Conservation (phyloP, 768 basidiomycete species). For the Tremella fuciformis region DNA sequence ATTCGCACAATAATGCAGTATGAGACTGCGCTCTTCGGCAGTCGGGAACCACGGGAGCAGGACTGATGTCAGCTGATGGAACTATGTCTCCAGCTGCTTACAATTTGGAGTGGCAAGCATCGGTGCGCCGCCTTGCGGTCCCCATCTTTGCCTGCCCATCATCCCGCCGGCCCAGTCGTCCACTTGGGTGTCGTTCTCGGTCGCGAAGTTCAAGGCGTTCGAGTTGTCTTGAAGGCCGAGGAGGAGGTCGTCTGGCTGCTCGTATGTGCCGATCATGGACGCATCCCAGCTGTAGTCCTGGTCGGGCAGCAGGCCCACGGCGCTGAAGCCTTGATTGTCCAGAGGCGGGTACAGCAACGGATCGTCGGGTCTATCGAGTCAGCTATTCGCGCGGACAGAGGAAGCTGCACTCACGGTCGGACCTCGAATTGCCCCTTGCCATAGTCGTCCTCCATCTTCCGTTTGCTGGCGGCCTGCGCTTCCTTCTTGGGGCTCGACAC, state of each 20-base stretch:
- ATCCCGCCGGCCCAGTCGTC: constrained; percentile 2
- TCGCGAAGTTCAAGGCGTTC: not conserved
- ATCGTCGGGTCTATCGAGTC: no score
- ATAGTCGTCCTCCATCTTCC: no score
- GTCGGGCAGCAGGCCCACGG: not conserved
- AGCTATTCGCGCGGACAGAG: no score
- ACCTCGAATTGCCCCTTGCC: no score
- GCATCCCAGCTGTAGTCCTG: constrained; percentile 26
- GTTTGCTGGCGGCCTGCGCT: no score
- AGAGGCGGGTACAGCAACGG: no score
- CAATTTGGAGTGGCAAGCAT: constrained; percentile 42
- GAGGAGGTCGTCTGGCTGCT: not conserved
- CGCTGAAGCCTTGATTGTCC: no score
- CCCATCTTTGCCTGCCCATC: constrained; percentile 6
- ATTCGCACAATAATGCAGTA: constrained; percentile 55
- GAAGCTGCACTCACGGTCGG: no score
- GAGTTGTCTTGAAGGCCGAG: no score
- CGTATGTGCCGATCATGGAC: constrained; percentile 19
- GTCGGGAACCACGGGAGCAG: constrained; percentile 52
- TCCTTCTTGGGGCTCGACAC: no score
- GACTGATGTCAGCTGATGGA: constrained; percentile 21
- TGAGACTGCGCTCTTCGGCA: constrained; percentile 45
- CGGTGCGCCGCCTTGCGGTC: constrained; percentile 18
- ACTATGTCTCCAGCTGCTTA: constrained; percentile 13
- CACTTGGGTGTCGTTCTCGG: not conserved